Conservation (phyloP, 495 filamentous ascomycete genomes). For the Sphaerosporella brunnea region DNA sequence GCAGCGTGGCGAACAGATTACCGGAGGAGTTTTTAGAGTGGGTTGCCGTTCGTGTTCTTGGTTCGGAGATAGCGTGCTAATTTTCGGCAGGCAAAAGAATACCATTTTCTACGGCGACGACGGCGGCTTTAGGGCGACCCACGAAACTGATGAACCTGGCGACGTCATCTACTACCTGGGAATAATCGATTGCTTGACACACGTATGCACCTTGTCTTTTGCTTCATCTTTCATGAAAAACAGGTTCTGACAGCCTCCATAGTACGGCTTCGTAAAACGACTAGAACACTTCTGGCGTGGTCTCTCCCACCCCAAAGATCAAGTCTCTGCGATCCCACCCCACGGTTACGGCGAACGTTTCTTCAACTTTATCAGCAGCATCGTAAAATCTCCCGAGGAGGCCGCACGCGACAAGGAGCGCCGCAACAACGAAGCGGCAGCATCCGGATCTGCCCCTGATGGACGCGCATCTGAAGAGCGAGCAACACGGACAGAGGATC, state of each 20-base stretch:
- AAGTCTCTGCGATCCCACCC: conserved; percentile 88
- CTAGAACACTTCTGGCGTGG: conserved; percentile 90
- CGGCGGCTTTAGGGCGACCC: conserved; percentile 82
- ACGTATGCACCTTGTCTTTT: too few species aligned
- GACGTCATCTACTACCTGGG: conserved; percentile 96
- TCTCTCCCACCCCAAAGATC: conserved; percentile 53
- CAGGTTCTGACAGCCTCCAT: conserved; percentile 25
- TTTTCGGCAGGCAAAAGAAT: conserved; percentile 32
- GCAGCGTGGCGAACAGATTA: conserved; percentile 60
- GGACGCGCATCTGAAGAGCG: conserved; percentile 27
- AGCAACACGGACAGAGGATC: conserved; percentile 2
- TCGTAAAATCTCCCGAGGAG: conserved; percentile 78
- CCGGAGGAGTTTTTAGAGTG: conserved; percentile 45
- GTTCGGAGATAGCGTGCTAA: conserved; percentile 11
- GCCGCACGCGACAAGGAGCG: conserved; percentile 46
- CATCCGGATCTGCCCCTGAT: conserved; percentile 24
- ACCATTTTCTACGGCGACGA: conserved; percentile 82
- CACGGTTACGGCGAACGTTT: conserved; percentile 88
- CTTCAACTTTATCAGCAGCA: conserved; percentile 72
- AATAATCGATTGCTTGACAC: conserved; percentile 93
- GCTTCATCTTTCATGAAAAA: neutral
- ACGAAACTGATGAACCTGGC: conserved; percentile 65
- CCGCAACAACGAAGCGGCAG: conserved; percentile 29
- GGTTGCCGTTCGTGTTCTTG: neutral
- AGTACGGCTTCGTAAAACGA: conserved; percentile 80